Conservation (phyloP, 139 green algal species). For the Closterium sp. region DNA sequence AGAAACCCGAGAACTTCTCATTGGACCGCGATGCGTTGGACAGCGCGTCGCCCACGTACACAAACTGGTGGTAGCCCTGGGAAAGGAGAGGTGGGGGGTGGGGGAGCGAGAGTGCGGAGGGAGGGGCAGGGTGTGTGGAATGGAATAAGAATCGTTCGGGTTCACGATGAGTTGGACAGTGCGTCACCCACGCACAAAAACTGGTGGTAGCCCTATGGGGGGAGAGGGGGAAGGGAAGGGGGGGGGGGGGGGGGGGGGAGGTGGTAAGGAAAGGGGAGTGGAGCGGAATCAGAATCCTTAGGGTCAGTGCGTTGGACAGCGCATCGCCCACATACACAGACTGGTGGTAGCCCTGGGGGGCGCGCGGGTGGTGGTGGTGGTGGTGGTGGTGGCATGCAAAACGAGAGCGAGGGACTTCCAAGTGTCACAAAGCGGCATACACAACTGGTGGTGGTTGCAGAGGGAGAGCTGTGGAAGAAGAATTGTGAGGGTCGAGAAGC, state of each 20-base stretch:
- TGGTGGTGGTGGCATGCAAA: too few relatives aligned
- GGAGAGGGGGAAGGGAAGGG: too few relatives aligned
- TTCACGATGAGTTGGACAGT: too few relatives aligned
- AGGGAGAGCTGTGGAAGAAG: background rate
- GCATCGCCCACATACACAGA: background rate
- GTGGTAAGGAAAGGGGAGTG: background rate
- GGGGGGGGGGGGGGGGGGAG: background rate
- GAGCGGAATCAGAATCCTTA: background rate
- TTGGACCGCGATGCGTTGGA: background rate
- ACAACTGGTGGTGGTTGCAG: background rate
- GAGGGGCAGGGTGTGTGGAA: background rate
- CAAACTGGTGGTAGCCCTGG: slow-evolving; percentile 14
- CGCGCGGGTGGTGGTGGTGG: background rate
- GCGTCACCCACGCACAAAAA: too few relatives aligned
- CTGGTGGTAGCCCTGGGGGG: background rate
- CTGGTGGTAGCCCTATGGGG: too few relatives aligned
- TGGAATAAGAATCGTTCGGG: too few relatives aligned
- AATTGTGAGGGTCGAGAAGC: too few relatives aligned
- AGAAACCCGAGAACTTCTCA: slow-evolving; percentile 4
- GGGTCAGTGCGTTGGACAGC: background rate
- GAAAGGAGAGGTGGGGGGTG: background rate
- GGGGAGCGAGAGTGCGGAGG: background rate
- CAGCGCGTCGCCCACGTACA: background rate
- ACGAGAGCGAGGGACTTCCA: too few relatives aligned
- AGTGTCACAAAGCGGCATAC: too few relatives aligned